These are phyloP conservation scores for Cicer pinnatifidum DNA, from an alignment of 306 rosid species.

Conservation along the genomic window DNA sequence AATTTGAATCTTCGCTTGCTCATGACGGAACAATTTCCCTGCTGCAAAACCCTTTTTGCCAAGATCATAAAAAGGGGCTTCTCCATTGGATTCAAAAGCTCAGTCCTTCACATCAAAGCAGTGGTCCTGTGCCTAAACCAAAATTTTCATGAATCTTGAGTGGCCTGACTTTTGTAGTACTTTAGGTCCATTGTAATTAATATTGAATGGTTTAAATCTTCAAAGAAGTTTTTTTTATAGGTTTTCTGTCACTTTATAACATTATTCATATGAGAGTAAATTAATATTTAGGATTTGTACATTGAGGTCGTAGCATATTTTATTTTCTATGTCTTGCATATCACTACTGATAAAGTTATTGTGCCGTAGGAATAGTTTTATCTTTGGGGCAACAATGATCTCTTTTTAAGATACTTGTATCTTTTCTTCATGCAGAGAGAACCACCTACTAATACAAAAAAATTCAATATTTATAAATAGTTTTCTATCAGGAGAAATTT, in stretches of 20 bases:
- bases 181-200: conserved; percentile 72
- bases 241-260: conserved; percentile 47
- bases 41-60: conserved; percentile 53
- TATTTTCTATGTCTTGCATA: conserved; percentile 40
- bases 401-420: too few relatives aligned
- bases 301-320: conserved; percentile 49
- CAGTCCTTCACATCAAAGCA: conserved; percentile 62
- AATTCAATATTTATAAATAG: too few relatives aligned
- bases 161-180: conserved; percentile 60
- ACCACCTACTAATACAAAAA: background rate
- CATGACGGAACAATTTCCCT: conserved; percentile 72
- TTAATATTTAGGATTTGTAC: conserved; percentile 56
- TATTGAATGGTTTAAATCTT: conserved; percentile 48
- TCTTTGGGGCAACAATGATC: background rate
- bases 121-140: conserved; percentile 73
- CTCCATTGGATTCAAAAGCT: conserved; percentile 94
- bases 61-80: conserved; percentile 87
- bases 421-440: background rate
- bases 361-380: conserved; percentile 15
- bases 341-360: conserved; percentile 23
- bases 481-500: background rate
- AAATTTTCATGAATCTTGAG: conserved; percentile 66
- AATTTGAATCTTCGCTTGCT: conserved; percentile 72
- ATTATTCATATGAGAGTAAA: conserved; percentile 49
- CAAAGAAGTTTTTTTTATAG: conserved; percentile 53